Evolutionary conservation across 495 filamentous ascomycete genomes (phyloP), one percentile per base, ranked within the genome.

Genomic region (Penicillium soppii): DNA sequence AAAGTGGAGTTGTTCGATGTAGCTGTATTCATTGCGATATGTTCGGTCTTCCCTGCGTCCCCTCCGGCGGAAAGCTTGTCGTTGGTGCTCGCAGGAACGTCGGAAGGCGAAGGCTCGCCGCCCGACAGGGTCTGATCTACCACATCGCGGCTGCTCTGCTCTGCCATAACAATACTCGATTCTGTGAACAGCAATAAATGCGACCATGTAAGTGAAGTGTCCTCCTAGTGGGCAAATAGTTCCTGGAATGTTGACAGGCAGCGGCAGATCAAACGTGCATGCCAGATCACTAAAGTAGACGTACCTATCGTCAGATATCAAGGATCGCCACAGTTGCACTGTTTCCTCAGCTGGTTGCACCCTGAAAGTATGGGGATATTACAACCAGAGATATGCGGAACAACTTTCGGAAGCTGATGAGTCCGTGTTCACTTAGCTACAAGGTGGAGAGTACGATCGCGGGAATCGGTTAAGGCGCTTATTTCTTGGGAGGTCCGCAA

Each of bases 131-230:
- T 79, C 82, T 84, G 74, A 77, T 85, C 80, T 86, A 87, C 84
- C 85, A 88, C 85, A 88, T 88, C 80, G 75, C 84, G 82, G 77
- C 69, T 74, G 68, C 68, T 81, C 80, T 83, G 82, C 83, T 88
- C 84, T 87, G 85, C 85, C 85, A 88, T 88, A 87, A 87, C 85
- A 88, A 85, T 77, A 68, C 76, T 74, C 69, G 80, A 71, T 67
- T 74, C 84, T 87, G 73, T 59, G 52, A 27, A 50, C 43, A 41
- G 54, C 45, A 53, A 47, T 42, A 42, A 55, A 60, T 57, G 64
- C 62, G 63, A 62, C 58, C 65, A 68, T 61, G 55, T 57, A 35
- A 66, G 58, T 51, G 23, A 38, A 48, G 32, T 29, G 29, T 16
- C 26, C 27, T 25, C 17, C 27, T 17, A 37, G 48, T 50, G 56